Evolutionary conservation across 371 early-diverging fungal species (phyloP).

Genomic region (Amoeboaphelidium protococcarum): DNA sequence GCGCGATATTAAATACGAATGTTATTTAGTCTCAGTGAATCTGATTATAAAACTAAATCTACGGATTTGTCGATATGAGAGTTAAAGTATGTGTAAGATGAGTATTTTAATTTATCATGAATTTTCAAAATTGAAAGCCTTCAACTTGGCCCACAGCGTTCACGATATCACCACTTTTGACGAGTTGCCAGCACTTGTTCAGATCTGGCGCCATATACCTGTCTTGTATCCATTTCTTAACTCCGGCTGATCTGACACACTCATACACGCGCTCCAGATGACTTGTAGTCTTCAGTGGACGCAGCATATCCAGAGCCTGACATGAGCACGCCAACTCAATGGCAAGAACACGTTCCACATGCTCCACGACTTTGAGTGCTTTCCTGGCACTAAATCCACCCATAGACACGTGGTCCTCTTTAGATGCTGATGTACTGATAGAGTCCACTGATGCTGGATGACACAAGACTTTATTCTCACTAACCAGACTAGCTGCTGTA

Average conservation of each 20-base stretch:
- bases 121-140: too few relatives aligned
- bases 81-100: too few relatives aligned
- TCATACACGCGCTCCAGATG: not conserved
- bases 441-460: conserved; percentile 3
- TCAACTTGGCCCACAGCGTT: too few relatives aligned
- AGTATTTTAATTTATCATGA: too few relatives aligned
- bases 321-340: conserved; percentile 2
- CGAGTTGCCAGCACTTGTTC: not conserved
- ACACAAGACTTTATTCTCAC: conserved; percentile 2
- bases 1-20: too few relatives aligned
- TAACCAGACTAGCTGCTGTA: conserved; percentile 3
- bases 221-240: not conserved
- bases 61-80: too few relatives aligned
- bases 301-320: conserved; percentile 2
- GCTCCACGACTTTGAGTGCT: conserved; percentile 1
- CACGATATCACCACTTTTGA: not conserved
- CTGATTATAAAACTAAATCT: too few relatives aligned
- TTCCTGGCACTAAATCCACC: conserved; percentile 4
- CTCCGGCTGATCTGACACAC: not conserved
- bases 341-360: conserved; percentile 2
- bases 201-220: not conserved
- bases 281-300: conserved; percentile 1
- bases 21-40: too few relatives aligned
- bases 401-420: conserved; percentile 5
- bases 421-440: conserved; percentile 2